These are phyloP conservation scores for Neurospora sp. DNA, from an alignment of 495 filamentous ascomycete genomes.

Conservation along the genomic window DNA sequence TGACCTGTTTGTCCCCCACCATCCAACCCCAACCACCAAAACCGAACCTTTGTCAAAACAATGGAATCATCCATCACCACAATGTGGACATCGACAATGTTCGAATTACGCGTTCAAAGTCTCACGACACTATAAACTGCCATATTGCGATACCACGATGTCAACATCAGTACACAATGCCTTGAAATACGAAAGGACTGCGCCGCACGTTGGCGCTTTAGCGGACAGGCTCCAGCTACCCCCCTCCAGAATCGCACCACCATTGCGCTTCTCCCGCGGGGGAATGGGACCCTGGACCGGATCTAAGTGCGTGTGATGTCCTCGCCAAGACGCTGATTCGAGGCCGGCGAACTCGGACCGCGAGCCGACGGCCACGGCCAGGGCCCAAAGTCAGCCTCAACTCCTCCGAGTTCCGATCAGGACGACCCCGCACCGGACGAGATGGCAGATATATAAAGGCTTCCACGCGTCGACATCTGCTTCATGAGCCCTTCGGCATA, in stretches of 20 bases:
- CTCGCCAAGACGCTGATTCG: background rate
- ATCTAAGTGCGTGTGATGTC: background rate
- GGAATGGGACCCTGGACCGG: background rate
- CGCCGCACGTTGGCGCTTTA: background rate
- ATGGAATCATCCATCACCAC: background rate
- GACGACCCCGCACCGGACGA: background rate
- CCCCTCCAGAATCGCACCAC: background rate
- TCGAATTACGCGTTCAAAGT: background rate
- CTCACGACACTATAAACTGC: background rate
- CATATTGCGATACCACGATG: background rate
- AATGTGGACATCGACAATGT: background rate
- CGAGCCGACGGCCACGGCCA: background rate
- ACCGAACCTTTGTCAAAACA: background rate
- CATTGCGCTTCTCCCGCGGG: background rate
- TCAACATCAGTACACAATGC: background rate
- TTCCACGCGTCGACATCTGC: background rate
- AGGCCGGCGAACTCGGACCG: background rate
- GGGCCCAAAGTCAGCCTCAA: background rate
- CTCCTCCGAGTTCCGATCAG: background rate
- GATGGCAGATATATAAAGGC: background rate
- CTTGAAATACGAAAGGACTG: background rate
- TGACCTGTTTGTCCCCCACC: background rate
- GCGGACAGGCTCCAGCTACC: background rate
- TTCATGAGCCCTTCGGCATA: no score
- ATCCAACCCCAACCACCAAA: background rate